Evolutionary conservation across 768 basidiomycete genomes (phyloP).

Genomic region (Coprinellus micaceus): DNA sequence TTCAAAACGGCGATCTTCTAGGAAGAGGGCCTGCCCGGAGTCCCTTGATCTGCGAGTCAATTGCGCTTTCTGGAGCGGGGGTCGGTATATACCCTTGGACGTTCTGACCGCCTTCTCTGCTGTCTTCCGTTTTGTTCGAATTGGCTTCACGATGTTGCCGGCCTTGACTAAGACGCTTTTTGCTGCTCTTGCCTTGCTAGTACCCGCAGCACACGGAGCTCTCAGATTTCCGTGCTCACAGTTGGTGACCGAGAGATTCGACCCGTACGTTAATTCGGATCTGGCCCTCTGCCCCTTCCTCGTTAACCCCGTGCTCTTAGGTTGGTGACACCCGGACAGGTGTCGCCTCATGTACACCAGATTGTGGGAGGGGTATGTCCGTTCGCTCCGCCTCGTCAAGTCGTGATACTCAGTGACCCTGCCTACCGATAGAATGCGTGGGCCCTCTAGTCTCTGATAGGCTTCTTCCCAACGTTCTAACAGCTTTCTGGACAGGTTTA

Average conservation of each 20-base stretch:
- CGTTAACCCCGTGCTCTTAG: neutral
- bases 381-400: neutral
- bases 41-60: no score
- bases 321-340: constrained; percentile 5
- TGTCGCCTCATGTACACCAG: constrained; percentile 9
- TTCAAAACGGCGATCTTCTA: no score
- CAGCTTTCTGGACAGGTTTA: neutral
- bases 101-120: no score
- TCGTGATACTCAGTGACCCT: neutral
- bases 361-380: constrained; percentile 8
- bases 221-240: constrained; percentile 1
- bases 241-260: constrained; percentile 1
- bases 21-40: no score
- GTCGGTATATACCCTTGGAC: no score
- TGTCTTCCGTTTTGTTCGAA: no score
- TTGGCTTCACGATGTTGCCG: no score
- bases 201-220: no score
- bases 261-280: neutral
- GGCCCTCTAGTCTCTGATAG: neutral
- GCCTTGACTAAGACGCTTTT: no score
- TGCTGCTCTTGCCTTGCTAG: no score
- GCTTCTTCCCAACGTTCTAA: neutral
- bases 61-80: no score
- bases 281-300: neutral
- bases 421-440: neutral